These are phyloP conservation scores for Lojkania enalia DNA, from an alignment of 2,329 filamentous ascomycete genomes.

Conservation along the genomic window DNA sequence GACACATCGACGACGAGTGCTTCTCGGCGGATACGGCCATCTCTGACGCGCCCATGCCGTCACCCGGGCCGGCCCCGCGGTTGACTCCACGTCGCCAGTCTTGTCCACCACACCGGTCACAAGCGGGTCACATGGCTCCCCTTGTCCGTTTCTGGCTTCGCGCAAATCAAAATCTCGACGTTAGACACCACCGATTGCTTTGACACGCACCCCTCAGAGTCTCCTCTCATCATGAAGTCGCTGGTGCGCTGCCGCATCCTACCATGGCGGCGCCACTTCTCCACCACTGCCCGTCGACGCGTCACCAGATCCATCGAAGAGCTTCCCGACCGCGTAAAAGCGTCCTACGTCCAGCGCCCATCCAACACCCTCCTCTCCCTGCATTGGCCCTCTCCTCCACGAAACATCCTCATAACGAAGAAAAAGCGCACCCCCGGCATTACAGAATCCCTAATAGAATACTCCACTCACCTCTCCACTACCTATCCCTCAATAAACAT, in stretches of 20 bases:
- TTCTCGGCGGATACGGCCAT: no score
- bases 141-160: conserved; percentile 9
- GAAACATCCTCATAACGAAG: conserved; percentile 70
- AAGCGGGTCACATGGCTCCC: conserved; percentile 21
- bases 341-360: conserved; percentile 55
- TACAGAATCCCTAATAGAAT: conserved; percentile 61
- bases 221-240: conserved; percentile 23
- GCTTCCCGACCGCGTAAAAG: conserved; percentile 39
- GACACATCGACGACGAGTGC: no score
- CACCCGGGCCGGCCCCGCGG: no score
- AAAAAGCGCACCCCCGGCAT: conserved; percentile 63
- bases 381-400: conserved; percentile 68
- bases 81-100: no score
- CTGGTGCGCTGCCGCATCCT: conserved; percentile 26
- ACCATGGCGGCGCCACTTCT: conserved; percentile 34
- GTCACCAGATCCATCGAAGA: conserved; percentile 34
- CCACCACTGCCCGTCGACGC: conserved; percentile 24
- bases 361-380: conserved; percentile 65
- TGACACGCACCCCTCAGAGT: no score
- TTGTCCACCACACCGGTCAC: no score
- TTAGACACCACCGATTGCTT: no score
- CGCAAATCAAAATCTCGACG: conserved; percentile 14
- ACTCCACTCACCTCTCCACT: conserved; percentile 69
- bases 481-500: conserved; percentile 82
- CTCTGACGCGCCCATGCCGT: no score